Base-by-base conservation (phyloP, 2,329 filamentous ascomycete genomes). In the Penicillium sp. region DNA sequence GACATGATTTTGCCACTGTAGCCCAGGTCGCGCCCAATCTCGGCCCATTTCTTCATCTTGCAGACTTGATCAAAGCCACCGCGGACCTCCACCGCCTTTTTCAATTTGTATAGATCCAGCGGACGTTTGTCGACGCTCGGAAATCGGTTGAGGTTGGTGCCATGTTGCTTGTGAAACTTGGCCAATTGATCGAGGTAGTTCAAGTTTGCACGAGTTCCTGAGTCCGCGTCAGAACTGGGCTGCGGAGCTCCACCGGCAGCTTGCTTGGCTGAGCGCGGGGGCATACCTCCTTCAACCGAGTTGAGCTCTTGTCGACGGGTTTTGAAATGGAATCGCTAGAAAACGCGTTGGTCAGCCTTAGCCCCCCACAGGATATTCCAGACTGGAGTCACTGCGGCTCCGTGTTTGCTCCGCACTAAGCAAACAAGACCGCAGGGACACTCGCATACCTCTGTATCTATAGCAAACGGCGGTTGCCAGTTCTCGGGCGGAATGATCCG, bases 1-100 rank as follows among this genome's bases (percentile, higher is more conserved):
- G 91, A 97, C 93, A 98, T 98, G 56, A 98, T 98, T 74, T 98
- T 98, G 65, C 93, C 93, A 65, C 91, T 97, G 71, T 98, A 98
- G 47, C 93, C 93, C 42, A 98, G 74, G 66, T 97, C 93, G 63
- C 93, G 83, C 31, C 93, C 93, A 61, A 98, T 97, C 69, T 98
- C 93, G 15, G 93, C 93, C 93, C 93, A 98, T 73, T 97, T 97
- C 73, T 98, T 98, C 49, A 84, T 79, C 70, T 95, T 96, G 77
- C 93, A 98, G 38, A 98, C 93, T 64, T 87, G 87, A 48, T 96
- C 90, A 61, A 98, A 98, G 3, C 93, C 93, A 41, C 93, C 93
- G 54, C 93, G 83, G 26, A 87, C 84, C 66, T 97, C 93, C 32
- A 98, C 93, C 0, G 91, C 91, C 66, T 97, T 97, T 69, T 97